phyloP scores from a whole-genome alignment of 768 basidiomycete species.

The Tricholomella constricta region DNA sequence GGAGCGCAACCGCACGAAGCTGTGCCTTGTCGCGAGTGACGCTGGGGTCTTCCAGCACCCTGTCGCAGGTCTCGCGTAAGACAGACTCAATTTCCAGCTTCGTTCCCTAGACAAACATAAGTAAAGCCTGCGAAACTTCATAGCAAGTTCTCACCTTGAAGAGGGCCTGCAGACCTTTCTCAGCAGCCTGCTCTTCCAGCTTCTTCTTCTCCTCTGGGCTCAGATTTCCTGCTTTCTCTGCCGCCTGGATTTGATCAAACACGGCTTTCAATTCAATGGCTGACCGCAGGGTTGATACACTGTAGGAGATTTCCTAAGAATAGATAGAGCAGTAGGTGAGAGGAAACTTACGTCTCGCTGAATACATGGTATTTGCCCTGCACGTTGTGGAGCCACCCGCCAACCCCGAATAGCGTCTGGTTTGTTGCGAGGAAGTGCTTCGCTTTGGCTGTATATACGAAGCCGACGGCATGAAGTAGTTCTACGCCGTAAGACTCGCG shows the following conservation, averaged over 20 bases:
- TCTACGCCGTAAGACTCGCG: slow-evolving; percentile 88
- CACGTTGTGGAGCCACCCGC: slow-evolving; percentile 91
- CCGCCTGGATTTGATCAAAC: slow-evolving; percentile 90
- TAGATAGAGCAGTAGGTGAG: not conserved
- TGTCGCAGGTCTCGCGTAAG: slow-evolving; percentile 85
- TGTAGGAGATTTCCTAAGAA: slow-evolving; percentile 26
- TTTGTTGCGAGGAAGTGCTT: slow-evolving; percentile 81
- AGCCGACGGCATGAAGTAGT: slow-evolving; percentile 82
- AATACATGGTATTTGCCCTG: slow-evolving; percentile 93
- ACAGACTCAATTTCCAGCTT: slow-evolving; percentile 92
- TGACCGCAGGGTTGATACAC: slow-evolving; percentile 81
- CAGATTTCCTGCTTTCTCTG: slow-evolving; percentile 82
- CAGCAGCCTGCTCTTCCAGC: slow-evolving; percentile 89
- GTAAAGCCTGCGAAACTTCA: not conserved
- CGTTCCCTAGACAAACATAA: slow-evolving; percentile 57
- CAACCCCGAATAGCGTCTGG: slow-evolving; percentile 76
- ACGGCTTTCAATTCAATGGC: slow-evolving; percentile 89
- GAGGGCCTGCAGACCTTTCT: slow-evolving; percentile 87
- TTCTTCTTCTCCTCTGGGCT: slow-evolving; percentile 76
- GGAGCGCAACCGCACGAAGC: slow-evolving; percentile 78
- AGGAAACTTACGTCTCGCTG: slow-evolving; percentile 79
- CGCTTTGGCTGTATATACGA: slow-evolving; percentile 80
- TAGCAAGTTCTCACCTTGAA: slow-evolving; percentile 66
- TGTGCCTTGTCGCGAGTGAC: slow-evolving; percentile 60
- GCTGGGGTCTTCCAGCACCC: slow-evolving; percentile 62